phyloP scores from a whole-genome alignment of 2,329 filamentous ascomycete species.

The Coleophoma crateriformis region DNA sequence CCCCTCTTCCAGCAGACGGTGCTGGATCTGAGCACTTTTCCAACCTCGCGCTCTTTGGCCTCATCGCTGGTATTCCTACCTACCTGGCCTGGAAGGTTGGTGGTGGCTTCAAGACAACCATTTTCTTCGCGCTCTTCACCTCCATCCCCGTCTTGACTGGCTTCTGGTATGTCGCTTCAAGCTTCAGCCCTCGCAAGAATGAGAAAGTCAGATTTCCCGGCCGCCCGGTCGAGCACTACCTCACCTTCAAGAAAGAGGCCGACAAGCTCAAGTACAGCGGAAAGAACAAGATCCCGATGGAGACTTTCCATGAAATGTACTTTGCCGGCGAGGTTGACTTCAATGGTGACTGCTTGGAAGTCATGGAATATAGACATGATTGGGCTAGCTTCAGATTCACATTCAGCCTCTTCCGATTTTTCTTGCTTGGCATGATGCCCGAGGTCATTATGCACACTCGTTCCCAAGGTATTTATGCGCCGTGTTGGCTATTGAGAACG shows the following conservation, averaged over 20 bases:
- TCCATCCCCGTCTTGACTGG: slow-evolving; percentile 71
- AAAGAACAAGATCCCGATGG: slow-evolving; percentile 77
- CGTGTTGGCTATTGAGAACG: not conserved
- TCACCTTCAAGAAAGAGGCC: slow-evolving; percentile 65
- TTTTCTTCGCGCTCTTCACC: slow-evolving; percentile 80
- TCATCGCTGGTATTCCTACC: slow-evolving; percentile 66
- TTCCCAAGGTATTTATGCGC: slow-evolving; percentile 62
- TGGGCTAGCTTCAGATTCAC: slow-evolving; percentile 97
- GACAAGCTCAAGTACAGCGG: slow-evolving; percentile 65
- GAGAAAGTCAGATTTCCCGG: slow-evolving; percentile 87
- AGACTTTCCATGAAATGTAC: slow-evolving; percentile 98
- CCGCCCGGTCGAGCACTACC: slow-evolving; percentile 84
- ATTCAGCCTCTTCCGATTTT: slow-evolving; percentile 76
- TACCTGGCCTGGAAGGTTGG: slow-evolving; percentile 80
- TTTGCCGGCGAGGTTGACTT: slow-evolving; percentile 92
- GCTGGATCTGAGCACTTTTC: slow-evolving; percentile 82
- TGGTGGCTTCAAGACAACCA: slow-evolving; percentile 79
- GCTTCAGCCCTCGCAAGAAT: slow-evolving; percentile 81
- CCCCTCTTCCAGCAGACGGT: slow-evolving; percentile 84
- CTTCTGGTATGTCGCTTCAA: slow-evolving; percentile 79
- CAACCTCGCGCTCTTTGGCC: slow-evolving; percentile 67
- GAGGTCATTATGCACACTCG: slow-evolving; percentile 91
- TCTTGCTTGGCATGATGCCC: slow-evolving; percentile 80
- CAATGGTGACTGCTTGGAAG: slow-evolving; percentile 86
- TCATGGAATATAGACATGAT: slow-evolving; percentile 91